Evolutionary conservation across 495 filamentous ascomycete species (phyloP).

Genomic region (Trypethelium eluteriae): DNA sequence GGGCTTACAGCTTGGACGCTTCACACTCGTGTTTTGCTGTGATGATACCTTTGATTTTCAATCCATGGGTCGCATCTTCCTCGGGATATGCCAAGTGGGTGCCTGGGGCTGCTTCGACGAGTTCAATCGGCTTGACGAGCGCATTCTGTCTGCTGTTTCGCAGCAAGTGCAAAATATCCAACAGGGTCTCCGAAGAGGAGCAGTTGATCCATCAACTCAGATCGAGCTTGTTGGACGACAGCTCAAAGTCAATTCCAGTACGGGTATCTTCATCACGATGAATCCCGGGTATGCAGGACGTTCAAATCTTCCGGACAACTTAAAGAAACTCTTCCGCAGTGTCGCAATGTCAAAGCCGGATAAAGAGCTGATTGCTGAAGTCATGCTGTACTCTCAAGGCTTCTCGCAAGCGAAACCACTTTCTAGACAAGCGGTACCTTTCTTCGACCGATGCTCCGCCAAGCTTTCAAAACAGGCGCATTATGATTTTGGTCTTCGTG

Average conservation of each 20-base stretch:
- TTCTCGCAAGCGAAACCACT: constrained; percentile 91
- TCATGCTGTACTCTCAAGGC: constrained; percentile 99
- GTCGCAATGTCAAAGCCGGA: constrained; percentile 99
- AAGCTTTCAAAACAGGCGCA: constrained; percentile 90
- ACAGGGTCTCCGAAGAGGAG: constrained; percentile 76
- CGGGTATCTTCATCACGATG: constrained; percentile 99
- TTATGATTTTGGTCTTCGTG: constrained; percentile 96
- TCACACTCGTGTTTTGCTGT: constrained; percentile 97
- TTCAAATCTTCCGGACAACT: constrained; percentile 94
- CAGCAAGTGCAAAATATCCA: constrained; percentile 99
- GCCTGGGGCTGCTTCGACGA: constrained; percentile 99
- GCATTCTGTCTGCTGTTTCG: constrained; percentile 93
- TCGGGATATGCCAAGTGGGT: constrained; percentile 97
- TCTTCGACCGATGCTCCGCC: constrained; percentile 83
- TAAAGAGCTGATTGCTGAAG: constrained; percentile 97
- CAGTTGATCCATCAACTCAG: constrained; percentile 67
- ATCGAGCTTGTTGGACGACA: constrained; percentile 91
- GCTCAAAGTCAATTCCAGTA: constrained; percentile 78
- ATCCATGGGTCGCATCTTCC: constrained; percentile 98
- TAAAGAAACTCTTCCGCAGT: constrained; percentile 98
- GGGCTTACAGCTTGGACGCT: constrained; percentile 90
- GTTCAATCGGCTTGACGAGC: constrained; percentile 96
- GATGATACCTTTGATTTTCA: constrained; percentile 99
- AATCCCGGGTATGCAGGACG: constrained; percentile 97
- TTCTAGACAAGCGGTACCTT: constrained; percentile 90